phyloP scores from a whole-genome alignment of 106 monocot species.

The Dioscorea alata region DNA sequence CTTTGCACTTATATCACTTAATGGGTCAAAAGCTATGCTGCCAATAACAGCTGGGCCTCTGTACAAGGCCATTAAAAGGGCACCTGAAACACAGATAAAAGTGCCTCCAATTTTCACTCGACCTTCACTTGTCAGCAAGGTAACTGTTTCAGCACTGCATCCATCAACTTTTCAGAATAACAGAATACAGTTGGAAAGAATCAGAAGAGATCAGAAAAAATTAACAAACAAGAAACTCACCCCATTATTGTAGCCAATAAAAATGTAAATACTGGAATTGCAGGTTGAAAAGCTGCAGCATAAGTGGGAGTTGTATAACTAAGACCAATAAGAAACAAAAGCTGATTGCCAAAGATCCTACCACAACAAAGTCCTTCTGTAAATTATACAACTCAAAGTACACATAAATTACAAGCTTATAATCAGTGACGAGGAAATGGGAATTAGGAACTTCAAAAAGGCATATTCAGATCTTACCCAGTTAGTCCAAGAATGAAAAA shows the following conservation, averaged over 20 bases:
- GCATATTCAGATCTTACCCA: constrained; percentile 36
- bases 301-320: constrained; percentile 89
- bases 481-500: constrained; percentile 89
- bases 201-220: not conserved
- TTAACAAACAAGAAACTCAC: constrained; percentile 22
- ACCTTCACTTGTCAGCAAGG: constrained; percentile 54
- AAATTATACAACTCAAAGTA: not conserved
- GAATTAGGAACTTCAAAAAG: not conserved
- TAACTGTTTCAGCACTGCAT: constrained; percentile 63
- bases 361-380: not conserved
- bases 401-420: no score
- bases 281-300: constrained; percentile 87
- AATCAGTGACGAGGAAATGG: no score
- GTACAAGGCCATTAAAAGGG: constrained; percentile 71
- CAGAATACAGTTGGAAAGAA: not conserved
- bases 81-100: constrained; percentile 66
- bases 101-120: constrained; percentile 67
- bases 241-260: constrained; percentile 66
- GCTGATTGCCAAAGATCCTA: constrained; percentile 91
- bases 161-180: constrained; percentile 2
- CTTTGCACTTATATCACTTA: constrained; percentile 46
- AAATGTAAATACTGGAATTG: constrained; percentile 88
- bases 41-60: constrained; percentile 74
- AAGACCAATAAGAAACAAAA: constrained; percentile 80
- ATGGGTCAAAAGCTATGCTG: constrained; percentile 17